A percentile compares a stretch with the other conserved stretches of the same genome.
Conservation (phyloP, 2,329 filamentous ascomycete species). For the Bimuria novae-zelandiae region DNA sequence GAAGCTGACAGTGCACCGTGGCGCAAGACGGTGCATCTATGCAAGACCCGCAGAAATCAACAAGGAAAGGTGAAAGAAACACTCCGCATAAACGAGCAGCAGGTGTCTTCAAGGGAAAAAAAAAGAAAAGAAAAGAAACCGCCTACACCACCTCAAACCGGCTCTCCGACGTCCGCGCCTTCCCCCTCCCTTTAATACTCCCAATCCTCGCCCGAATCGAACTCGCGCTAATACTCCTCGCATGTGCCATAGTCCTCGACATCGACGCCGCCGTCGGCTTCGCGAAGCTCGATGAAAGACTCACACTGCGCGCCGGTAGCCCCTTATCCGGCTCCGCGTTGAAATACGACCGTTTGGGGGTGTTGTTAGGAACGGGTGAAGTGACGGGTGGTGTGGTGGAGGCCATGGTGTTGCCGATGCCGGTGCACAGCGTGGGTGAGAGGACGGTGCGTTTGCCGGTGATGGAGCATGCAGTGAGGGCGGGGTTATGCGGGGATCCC, state of each 20-base stretch:
- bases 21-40: too few relatives aligned
- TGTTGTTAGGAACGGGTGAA: conserved; percentile 22
- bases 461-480: conserved; percentile 31
- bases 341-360: conserved; percentile 1
- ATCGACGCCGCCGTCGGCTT: conserved; percentile 10
- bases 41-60: too few relatives aligned
- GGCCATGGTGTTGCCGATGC: conserved; percentile 39
- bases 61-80: too few relatives aligned
- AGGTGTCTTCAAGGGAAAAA: too few relatives aligned
- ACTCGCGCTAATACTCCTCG: conserved; percentile 29
- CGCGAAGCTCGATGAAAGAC: conserved; percentile 2
- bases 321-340: neutral
- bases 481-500: conserved; percentile 38
- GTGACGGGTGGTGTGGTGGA: conserved; percentile 28
- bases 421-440: conserved; percentile 22
- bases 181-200: conserved; percentile 29
- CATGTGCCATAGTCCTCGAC: conserved; percentile 17
- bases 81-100: too few relatives aligned
- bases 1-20: too few relatives aligned
- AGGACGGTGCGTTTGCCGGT: conserved; percentile 23
- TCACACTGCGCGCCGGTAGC: conserved; percentile 8
- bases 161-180: conserved; percentile 23
- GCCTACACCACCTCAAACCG: conserved; percentile 23
- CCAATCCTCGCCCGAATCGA: conserved; percentile 23
- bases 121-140: neutral